phyloP scores from a whole-genome alignment of 306 rosid species.

The Vicia faba region DNA sequence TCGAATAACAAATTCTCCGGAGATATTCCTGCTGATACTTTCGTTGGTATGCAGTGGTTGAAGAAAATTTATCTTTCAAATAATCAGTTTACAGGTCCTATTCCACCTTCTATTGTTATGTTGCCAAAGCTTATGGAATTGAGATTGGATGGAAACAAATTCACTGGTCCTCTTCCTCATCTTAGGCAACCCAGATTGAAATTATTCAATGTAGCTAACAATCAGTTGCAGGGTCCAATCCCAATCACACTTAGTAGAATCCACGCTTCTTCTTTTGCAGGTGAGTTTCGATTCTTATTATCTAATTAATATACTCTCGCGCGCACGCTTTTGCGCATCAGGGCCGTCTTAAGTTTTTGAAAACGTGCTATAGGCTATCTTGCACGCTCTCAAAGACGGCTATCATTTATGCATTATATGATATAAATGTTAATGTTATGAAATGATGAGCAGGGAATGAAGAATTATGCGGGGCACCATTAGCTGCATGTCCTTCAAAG shows the following conservation, averaged over 20 bases:
- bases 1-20: constrained; percentile 71
- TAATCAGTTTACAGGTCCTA: constrained; percentile 55
- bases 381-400: too few species aligned
- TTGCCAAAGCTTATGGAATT: constrained; percentile 61
- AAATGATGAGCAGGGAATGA: constrained; percentile 59
- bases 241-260: constrained; percentile 44
- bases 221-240: constrained; percentile 60
- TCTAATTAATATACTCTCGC: neutral
- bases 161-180: constrained; percentile 58
- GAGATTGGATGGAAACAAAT: constrained; percentile 62
- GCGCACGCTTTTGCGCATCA: neutral
- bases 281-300: constrained; percentile 40
- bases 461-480: constrained; percentile 73
- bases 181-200: constrained; percentile 35
- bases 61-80: constrained; percentile 66
- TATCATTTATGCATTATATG: too few species aligned
- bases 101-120: constrained; percentile 55
- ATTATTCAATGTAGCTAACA: constrained; percentile 56
- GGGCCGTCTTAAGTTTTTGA: too few species aligned
- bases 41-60: constrained; percentile 55
- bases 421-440: too few species aligned
- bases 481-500: constrained; percentile 41
- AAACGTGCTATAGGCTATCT: too few species aligned
- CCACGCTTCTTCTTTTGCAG: constrained; percentile 50
- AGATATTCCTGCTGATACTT: constrained; percentile 44